A percentile compares a stretch with the other conserved stretches of the same genome.
These are phyloP conservation scores for Hanseniaspora thailandica DNA, from an alignment of 805 yeast genomes.

Conservation along the genomic window DNA sequence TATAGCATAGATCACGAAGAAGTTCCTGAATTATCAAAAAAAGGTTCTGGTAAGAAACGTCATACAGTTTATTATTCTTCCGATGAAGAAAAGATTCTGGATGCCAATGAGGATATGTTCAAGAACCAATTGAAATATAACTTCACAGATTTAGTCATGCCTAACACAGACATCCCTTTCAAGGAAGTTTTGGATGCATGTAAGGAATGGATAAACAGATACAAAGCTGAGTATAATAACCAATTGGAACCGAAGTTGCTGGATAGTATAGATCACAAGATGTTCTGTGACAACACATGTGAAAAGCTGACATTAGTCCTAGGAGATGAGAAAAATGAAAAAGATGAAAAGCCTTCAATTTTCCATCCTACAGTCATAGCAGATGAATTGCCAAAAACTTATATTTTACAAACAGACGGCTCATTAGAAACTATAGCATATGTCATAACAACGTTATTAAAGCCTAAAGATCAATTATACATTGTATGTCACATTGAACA, in stretches of 20 bases:
- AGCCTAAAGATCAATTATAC: slow-evolving; percentile 1
- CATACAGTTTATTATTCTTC: background rate
- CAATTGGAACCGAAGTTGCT: background rate
- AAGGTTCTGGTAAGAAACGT: background rate
- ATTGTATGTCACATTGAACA: slow-evolving; percentile 1
- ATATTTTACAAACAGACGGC: slow-evolving; percentile 4
- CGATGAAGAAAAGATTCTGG: slow-evolving; percentile 11
- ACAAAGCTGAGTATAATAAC: slow-evolving; percentile 6
- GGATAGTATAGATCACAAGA: slow-evolving; percentile 7
- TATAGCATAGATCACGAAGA: background rate
- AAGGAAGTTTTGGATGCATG: background rate
- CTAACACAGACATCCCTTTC: slow-evolving; percentile 6
- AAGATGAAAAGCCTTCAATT: background rate
- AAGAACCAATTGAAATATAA: slow-evolving; percentile 1
- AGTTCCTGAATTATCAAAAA: background rate
- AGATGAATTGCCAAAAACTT: slow-evolving; percentile 10
- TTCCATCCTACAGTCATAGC: background rate
- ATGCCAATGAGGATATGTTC: slow-evolving; percentile 9
- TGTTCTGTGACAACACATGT: slow-evolving; percentile 9
- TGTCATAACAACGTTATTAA: background rate
- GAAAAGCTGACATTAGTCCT: slow-evolving; percentile 9
- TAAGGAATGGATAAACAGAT: slow-evolving; percentile 6
- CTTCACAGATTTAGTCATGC: slow-evolving; percentile 9
- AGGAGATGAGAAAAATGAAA: background rate
- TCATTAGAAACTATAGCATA: slow-evolving; percentile 9